phyloP scores from a whole-genome alignment of 2,329 filamentous ascomycete genomes.

The Rhynchosporium agropyri region DNA sequence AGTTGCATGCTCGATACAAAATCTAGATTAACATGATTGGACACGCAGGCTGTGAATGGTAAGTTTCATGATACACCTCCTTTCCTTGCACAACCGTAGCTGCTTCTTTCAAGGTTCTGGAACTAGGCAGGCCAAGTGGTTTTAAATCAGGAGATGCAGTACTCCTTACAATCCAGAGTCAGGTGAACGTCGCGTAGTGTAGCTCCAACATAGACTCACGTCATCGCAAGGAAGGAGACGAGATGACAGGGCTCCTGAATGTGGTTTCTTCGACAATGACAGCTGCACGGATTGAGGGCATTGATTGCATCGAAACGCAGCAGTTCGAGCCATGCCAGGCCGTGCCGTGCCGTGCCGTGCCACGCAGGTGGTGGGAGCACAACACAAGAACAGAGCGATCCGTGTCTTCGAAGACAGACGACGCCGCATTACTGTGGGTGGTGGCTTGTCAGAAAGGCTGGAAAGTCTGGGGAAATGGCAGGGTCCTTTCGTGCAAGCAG shows the following conservation, averaged over 20 bases:
- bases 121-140: conserved; percentile 9
- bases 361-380: background rate
- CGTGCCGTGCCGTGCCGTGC: no score
- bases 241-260: conserved; percentile 12
- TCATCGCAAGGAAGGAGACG: conserved; percentile 14
- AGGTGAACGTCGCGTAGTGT: background rate
- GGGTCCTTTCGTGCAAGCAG: background rate
- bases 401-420: conserved; percentile 24
- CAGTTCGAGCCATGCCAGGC: background rate
- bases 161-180: background rate
- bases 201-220: conserved; percentile 15
- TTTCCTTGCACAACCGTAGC: background rate
- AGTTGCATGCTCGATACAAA: conserved; percentile 2
- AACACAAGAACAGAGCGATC: conserved; percentile 24
- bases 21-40: background rate
- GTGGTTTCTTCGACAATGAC: background rate
- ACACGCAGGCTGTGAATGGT: background rate
- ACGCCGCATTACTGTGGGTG: conserved; percentile 13
- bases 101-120: conserved; percentile 14
- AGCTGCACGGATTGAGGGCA: background rate
- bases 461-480: conserved; percentile 30
- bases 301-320: background rate
- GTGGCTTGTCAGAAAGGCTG: conserved; percentile 32
- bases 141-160: background rate
- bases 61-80: background rate